These are phyloP conservation scores for Gymnopilus junonius DNA, from an alignment of 768 basidiomycete genomes.

Conservation along the genomic window DNA sequence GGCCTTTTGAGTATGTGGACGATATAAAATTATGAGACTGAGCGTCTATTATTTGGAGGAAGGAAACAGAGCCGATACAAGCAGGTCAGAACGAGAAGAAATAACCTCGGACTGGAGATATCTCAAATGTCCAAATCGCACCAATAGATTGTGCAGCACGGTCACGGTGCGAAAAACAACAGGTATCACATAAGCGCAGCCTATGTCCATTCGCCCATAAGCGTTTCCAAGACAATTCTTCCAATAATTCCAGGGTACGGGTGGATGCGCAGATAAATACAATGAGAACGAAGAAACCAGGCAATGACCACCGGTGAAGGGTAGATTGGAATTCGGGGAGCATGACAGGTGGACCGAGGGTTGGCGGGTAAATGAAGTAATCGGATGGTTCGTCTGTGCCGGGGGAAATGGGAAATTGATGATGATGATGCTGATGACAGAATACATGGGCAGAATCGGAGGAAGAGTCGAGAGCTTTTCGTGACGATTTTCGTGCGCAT, in stretches of 20 bases:
- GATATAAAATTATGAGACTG: neutral
- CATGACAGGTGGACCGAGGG: slow-evolving; percentile 10
- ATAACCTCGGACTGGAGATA: slow-evolving; percentile 5
- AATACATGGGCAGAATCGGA: slow-evolving; percentile 1
- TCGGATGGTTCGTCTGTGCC: slow-evolving; percentile 2
- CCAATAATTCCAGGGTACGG: slow-evolving; percentile 13
- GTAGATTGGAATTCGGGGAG: neutral
- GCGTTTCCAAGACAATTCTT: slow-evolving; percentile 16
- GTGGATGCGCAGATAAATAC: slow-evolving; percentile 13
- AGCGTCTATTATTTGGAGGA: neutral
- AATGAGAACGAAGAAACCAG: slow-evolving; percentile 11
- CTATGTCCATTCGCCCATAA: neutral
- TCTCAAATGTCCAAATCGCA: neutral
- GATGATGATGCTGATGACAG: slow-evolving; percentile 5
- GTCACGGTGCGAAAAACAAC: neutral
- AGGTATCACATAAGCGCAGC: neutral
- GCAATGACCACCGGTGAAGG: slow-evolving; percentile 8
- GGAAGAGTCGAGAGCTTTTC: slow-evolving; percentile 10
- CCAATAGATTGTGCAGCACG: neutral
- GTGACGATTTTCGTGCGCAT: slow-evolving; percentile 18
- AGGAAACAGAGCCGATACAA: neutral
- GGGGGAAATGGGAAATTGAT: slow-evolving; percentile 1
- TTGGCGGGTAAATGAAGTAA: slow-evolving; percentile 1
- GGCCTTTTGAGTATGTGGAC: slow-evolving; percentile 1
- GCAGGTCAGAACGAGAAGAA: neutral